phyloP scores from a whole-genome alignment of 768 basidiomycete genomes.

The Asterophora lycoperdoides region DNA sequence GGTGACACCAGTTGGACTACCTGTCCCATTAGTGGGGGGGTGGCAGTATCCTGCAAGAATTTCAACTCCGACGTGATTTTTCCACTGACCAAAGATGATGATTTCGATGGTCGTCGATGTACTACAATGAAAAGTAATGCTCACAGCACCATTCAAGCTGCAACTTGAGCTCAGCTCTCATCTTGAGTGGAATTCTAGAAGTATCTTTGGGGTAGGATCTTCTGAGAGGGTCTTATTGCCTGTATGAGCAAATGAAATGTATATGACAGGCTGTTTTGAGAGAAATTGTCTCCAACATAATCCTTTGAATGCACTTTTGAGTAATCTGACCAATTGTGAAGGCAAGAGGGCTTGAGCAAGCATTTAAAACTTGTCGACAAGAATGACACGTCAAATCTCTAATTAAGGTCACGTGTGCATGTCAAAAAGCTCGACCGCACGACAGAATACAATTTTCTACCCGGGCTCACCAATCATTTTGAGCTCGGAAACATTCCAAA shows the following conservation, averaged over 20 bases:
- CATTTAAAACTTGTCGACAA: background rate
- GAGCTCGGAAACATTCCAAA: too few relatives aligned
- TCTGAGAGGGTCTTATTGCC: too few relatives aligned
- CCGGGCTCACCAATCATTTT: too few relatives aligned
- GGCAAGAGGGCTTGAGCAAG: too few relatives aligned
- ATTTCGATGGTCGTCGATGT: background rate
- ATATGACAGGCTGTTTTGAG: background rate
- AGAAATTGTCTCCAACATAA: background rate
- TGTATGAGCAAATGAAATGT: too few relatives aligned
- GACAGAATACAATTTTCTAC: too few relatives aligned
- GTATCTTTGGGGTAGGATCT: background rate
- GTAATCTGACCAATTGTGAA: too few relatives aligned
- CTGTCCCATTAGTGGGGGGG: background rate
- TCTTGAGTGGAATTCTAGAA: background rate
- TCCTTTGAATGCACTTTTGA: too few relatives aligned
- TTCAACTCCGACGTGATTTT: conserved; percentile 1
- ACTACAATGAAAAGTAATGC: background rate
- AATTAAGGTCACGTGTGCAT: too few relatives aligned
- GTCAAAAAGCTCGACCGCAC: too few relatives aligned
- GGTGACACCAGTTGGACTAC: too few relatives aligned
- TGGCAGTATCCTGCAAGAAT: background rate
- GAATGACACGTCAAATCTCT: background rate
- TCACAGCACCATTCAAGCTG: background rate
- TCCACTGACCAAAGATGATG: background rate
- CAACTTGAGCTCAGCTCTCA: background rate